Percentiles rank a stretch among this genome's conserved stretches.
These are phyloP conservation scores for Arxiozyma telluris DNA, from an alignment of 1,139 yeast species.

Conservation along the genomic window DNA sequence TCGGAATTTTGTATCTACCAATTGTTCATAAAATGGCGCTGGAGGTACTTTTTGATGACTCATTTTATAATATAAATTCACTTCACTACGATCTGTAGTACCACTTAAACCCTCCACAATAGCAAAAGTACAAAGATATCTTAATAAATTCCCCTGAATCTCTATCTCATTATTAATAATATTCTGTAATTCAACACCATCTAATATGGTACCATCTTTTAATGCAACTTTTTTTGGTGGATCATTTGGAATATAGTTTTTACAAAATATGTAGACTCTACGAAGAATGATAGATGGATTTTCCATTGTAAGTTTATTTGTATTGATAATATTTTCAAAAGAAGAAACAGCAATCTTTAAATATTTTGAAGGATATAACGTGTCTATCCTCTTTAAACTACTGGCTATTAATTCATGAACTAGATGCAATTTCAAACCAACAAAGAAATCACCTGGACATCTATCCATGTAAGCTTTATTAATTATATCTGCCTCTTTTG, in stretches of 20 bases:
- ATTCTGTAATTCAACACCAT: slow-evolving; percentile 40
- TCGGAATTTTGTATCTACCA: slow-evolving; percentile 27
- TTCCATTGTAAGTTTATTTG: slow-evolving; percentile 33
- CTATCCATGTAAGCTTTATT: slow-evolving; percentile 16
- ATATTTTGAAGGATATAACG: slow-evolving; percentile 68
- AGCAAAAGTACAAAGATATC: slow-evolving; percentile 39
- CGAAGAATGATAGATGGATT: slow-evolving; percentile 44
- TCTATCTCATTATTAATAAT: slow-evolving; percentile 20
- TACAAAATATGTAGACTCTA: slow-evolving; percentile 56
- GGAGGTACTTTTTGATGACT: slow-evolving; percentile 5
- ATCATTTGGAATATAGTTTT: slow-evolving; percentile 53
- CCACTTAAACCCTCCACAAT: slow-evolving; percentile 35
- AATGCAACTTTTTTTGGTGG: slow-evolving; percentile 21
- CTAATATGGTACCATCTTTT: slow-evolving; percentile 7
- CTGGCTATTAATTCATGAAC: slow-evolving; percentile 54
- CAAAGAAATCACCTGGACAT: slow-evolving; percentile 17
- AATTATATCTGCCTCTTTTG: slow-evolving; percentile 25
- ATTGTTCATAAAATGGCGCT: slow-evolving; percentile 7
- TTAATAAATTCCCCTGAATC: slow-evolving; percentile 37
- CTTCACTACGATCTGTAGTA: slow-evolving; percentile 12
- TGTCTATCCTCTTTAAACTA: slow-evolving; percentile 38
- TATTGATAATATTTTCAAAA: slow-evolving; percentile 42
- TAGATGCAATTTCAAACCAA: slow-evolving; percentile 48
- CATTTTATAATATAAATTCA: slow-evolving; percentile 12
- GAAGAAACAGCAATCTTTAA: slow-evolving; percentile 58